Percentiles rank a stretch among this genome's conserved stretches.
These are phyloP conservation scores for Phalaenopsis equestris DNA, from an alignment of 106 monocot genomes.

Conservation along the genomic window DNA sequence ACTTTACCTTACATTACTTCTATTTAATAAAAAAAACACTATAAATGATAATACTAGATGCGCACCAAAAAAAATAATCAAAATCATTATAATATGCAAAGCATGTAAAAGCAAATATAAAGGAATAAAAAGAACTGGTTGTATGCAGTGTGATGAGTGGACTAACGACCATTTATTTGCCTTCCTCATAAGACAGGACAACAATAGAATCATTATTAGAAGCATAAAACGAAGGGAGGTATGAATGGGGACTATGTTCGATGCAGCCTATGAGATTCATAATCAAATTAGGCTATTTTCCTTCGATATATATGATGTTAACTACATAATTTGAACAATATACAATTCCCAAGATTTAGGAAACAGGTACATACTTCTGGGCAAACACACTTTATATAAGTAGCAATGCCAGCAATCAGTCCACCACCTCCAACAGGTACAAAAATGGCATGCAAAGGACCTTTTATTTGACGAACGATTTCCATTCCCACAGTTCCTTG, in stretches of 20 bases:
- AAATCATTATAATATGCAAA: not conserved
- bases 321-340: not conserved
- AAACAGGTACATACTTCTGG: slow-evolving; percentile 57
- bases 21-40: not conserved
- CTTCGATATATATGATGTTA: not conserved
- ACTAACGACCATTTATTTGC: not conserved
- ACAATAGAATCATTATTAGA: not conserved
- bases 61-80: not conserved
- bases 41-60: not conserved
- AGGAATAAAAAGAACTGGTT: not conserved
- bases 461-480: slow-evolving; percentile 70
- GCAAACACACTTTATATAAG: slow-evolving; percentile 83
- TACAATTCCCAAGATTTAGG: not conserved
- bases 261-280: not conserved
- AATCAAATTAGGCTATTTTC: not conserved
- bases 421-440: slow-evolving; percentile 99
- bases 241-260: not conserved
- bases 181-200: not conserved
- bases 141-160: not conserved
- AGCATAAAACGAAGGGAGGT: not conserved
- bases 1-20: not conserved
- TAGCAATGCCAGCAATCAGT: slow-evolving; percentile 90
- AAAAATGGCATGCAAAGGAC: slow-evolving; percentile 84
- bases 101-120: not conserved
- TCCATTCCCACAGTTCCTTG: slow-evolving; percentile 98